These are phyloP conservation scores for Termitomyces sp. DNA, from an alignment of 768 basidiomycete genomes.

Conservation along the genomic window DNA sequence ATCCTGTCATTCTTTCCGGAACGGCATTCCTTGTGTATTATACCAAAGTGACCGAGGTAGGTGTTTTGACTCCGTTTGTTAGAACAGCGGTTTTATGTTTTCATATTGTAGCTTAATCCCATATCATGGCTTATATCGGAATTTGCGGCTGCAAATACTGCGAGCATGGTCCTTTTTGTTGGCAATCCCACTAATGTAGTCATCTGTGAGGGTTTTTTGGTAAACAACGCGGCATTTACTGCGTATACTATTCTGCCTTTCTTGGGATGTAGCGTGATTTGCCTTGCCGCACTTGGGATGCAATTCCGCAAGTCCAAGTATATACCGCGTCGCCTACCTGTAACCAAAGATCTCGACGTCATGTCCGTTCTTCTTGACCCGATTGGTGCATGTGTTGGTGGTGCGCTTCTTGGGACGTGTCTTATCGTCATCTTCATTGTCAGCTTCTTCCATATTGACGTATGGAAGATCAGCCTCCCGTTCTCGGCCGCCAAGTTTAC, in stretches of 20 bases:
- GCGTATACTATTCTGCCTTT: conserved; percentile 85
- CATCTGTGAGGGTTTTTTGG: conserved; percentile 79
- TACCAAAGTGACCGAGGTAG: conserved; percentile 58
- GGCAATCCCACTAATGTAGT: conserved; percentile 96
- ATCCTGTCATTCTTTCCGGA: conserved; percentile 90
- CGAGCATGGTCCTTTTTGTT: conserved; percentile 72
- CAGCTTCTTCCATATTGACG: conserved; percentile 73
- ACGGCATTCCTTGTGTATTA: conserved; percentile 91
- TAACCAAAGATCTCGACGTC: conserved; percentile 41
- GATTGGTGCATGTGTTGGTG: conserved; percentile 71
- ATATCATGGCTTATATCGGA: conserved; percentile 72
- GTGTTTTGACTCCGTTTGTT: not conserved
- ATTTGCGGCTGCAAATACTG: conserved; percentile 80
- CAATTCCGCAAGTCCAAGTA: conserved; percentile 59
- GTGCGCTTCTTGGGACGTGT: conserved; percentile 60
- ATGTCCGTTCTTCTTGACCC: conserved; percentile 71
- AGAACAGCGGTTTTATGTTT: conserved; percentile 4
- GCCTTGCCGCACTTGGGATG: conserved; percentile 53
- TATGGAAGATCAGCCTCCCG: conserved; percentile 83
- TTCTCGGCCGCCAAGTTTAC: conserved; percentile 72
- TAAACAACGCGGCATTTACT: conserved; percentile 78
- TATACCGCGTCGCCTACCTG: conserved; percentile 47
- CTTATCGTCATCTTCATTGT: conserved; percentile 75
- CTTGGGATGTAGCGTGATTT: conserved; percentile 62
- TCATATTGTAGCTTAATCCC: conserved; percentile 37